A percentile compares a stretch with the other conserved stretches of the same genome.
Conservation (phyloP, 768 basidiomycete species). For the Suillus tomentosus region DNA sequence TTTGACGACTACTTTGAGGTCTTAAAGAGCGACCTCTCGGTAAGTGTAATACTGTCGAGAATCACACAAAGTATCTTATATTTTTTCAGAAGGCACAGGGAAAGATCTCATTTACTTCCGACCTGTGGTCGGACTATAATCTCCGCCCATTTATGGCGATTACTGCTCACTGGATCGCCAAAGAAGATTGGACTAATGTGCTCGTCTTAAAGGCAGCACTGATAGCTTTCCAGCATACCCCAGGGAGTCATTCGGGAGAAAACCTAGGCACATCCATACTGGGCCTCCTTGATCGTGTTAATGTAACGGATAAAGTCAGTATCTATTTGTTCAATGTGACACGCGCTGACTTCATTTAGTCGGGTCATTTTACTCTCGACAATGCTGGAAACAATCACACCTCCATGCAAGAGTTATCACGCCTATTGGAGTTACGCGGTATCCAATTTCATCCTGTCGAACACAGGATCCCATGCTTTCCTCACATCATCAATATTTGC, state of each 20-base stretch:
- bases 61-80: background rate
- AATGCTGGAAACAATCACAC: slow-evolving; percentile 23
- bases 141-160: slow-evolving; percentile 34
- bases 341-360: background rate
- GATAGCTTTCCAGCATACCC: slow-evolving; percentile 20
- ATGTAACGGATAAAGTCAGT: slow-evolving; percentile 1
- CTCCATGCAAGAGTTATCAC: slow-evolving; percentile 11
- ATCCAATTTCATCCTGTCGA: background rate
- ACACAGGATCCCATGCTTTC: slow-evolving; percentile 19
- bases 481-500: slow-evolving; percentile 22
- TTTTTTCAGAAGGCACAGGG: slow-evolving; percentile 7
- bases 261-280: background rate
- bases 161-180: slow-evolving; percentile 32
- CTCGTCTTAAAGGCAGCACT: slow-evolving; percentile 11
- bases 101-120: slow-evolving; percentile 31
- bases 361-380: slow-evolving; percentile 11
- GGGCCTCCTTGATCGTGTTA: slow-evolving; percentile 1
- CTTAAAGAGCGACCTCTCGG: too few species aligned
- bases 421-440: too few species aligned
- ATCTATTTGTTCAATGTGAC: too few species aligned
- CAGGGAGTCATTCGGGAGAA: slow-evolving; percentile 19
- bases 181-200: background rate
- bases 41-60: background rate
- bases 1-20: too few species aligned
- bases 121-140: slow-evolving; percentile 36